Evolutionary conservation across 805 yeast genomes (phyloP).

Genomic region (Yamadazyma laniorum): DNA sequence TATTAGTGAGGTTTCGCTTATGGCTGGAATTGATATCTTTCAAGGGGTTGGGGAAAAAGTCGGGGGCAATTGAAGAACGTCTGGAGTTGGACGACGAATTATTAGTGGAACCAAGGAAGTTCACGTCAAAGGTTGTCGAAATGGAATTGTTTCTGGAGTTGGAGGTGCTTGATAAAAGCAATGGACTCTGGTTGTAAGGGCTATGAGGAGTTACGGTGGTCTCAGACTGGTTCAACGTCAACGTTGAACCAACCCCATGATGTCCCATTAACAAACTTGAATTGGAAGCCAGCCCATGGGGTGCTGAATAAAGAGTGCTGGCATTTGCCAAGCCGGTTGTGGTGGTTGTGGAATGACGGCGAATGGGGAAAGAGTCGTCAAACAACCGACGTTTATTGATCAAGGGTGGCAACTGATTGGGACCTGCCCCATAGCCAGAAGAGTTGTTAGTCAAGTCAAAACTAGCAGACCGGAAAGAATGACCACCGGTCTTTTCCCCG

Average conservation of each 20-base stretch:
- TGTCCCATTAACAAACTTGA: constrained; percentile 16
- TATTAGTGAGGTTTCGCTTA: constrained; percentile 29
- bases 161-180: constrained; percentile 22
- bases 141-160: constrained; percentile 43
- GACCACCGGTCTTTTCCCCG: constrained; percentile 2
- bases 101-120: constrained; percentile 20
- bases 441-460: constrained; percentile 22
- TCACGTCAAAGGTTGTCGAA: constrained; percentile 30
- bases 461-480: constrained; percentile 23
- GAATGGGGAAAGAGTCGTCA: constrained; percentile 21
- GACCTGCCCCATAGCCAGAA: neutral
- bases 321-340: no score
- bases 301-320: constrained; percentile 9
- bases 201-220: constrained; percentile 11
- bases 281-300: constrained; percentile 5
- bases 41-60: constrained; percentile 41
- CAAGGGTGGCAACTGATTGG: constrained; percentile 12
- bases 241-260: constrained; percentile 16
- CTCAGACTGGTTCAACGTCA: constrained; percentile 2
- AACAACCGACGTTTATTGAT: constrained; percentile 26
- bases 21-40: constrained; percentile 20
- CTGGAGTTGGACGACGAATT: constrained; percentile 31
- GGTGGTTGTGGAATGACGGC: constrained; percentile 29
- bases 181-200: constrained; percentile 22
- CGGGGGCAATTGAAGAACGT: constrained; percentile 44